Percentiles rank a stretch among this genome's conserved stretches.
Evolutionary conservation across 495 filamentous ascomycete genomes (phyloP).

Genomic region (Penicillium lividum): DNA sequence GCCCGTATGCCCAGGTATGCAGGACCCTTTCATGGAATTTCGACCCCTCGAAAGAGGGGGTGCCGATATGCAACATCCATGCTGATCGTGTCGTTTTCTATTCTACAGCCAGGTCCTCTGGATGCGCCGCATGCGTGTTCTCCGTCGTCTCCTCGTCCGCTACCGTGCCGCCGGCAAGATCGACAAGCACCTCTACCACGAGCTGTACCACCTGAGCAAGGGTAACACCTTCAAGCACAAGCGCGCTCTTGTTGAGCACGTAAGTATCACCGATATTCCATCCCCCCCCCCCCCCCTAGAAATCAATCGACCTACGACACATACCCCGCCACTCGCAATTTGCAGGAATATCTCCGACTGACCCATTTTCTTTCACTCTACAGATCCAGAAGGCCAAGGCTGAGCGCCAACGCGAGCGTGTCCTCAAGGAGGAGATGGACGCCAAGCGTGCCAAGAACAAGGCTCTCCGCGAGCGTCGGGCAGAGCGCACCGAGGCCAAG

Average conservation of each 20-base stretch:
- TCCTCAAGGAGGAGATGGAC: conserved; percentile 99
- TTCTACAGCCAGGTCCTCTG: conserved; percentile 81
- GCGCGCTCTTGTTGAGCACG: conserved; percentile 98
- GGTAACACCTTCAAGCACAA: conserved; percentile 99
- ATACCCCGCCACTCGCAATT: conserved; percentile 1
- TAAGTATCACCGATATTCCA: conserved; percentile 56
- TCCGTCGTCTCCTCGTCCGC: conserved; percentile 97
- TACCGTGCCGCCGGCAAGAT: conserved; percentile 99
- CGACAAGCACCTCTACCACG: conserved; percentile 99
- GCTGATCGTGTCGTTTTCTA: conserved; percentile 16
- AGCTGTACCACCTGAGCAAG: conserved; percentile 99
- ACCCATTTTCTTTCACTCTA: conserved; percentile 30
- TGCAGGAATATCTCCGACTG: conserved; percentile 18
- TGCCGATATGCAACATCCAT: conserved; percentile 13
- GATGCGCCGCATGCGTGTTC: conserved; percentile 99
- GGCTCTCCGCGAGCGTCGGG: conserved; percentile 96
- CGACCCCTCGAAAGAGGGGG: conserved; percentile 1
- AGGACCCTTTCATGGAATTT: conserved; percentile 4
- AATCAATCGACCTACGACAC: conserved; percentile 1
- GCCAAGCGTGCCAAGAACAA: conserved; percentile 99
- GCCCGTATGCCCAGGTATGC: conserved; percentile 97
- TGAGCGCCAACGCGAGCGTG: conserved; percentile 91
- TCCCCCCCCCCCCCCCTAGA: too few relatives aligned
- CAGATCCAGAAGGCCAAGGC: conserved; percentile 99
- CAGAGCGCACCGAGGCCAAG: conserved; percentile 87